Base-by-base conservation (phyloP, 345 rosid genomes). In the Chamaenerion angustifolium region DNA sequence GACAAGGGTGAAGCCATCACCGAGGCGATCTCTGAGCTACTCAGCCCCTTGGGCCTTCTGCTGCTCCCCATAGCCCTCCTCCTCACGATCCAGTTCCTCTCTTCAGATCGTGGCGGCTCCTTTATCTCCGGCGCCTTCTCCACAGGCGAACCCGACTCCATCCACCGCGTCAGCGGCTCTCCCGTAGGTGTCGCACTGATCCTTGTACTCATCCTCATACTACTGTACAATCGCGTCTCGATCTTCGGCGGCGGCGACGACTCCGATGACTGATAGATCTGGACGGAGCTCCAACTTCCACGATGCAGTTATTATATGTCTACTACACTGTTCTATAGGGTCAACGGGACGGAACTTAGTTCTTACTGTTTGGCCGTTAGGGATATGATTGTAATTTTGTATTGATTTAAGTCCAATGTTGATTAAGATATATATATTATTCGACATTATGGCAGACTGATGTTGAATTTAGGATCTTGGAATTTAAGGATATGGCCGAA, bases 71-170 rank as follows among this genome's bases (percentile, higher is more conserved):
- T 61, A 0, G 5, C 21, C 48, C 64, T 61, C 58, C 58, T 61
- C 59, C 49, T 61, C 49, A 37, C 58, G 43, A 54, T 60, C 47
- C 64, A 60, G 44, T 41, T 53, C 54, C 52, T 61, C 43, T 54
- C 59, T 17, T 61, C 65, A 16, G 52, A 54, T 53, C 58, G 59
- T 27, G 35, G 37, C 12, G 7, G 19, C 17, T 14, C 45, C 0
- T 18, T 51, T 31, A 16, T 27, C n/a, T 10, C 43, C 15, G 46
- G 52, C 52, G 46, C 10, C 55, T 37, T 12, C 46, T 40, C 56
- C 16, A 21, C 47, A 0, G 51, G 43, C 15, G 48, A 49, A 9
- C 53, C 59, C 2, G 58, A 42, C 45, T 48, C 55, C 2, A 48
- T 54, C 4, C 54, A 47, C 35, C 58, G 54, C 1, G 48, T 27